phyloP scores from a whole-genome alignment of 2,329 filamentous ascomycete species.

The Xylaria sp. region DNA sequence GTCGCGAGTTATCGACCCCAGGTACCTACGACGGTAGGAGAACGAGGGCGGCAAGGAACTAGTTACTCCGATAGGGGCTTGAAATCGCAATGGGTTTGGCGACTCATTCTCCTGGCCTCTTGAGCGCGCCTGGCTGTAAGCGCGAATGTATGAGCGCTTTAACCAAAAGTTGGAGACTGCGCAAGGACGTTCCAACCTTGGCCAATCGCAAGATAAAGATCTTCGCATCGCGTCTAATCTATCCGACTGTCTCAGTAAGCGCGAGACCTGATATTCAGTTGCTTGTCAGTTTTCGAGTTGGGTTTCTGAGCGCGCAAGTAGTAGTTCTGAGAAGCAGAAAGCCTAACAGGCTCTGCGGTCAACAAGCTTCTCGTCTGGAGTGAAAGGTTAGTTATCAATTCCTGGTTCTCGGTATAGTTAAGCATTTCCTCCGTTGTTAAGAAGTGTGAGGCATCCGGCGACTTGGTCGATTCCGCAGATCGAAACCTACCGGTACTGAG shows the following conservation, averaged over 20 bases:
- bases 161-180: not conserved
- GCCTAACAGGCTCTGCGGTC: not conserved
- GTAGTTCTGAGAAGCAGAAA: not conserved
- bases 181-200: not conserved
- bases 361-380: not conserved
- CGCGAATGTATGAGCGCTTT: not conserved
- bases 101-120: not conserved
- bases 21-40: not conserved
- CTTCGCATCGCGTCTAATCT: not conserved
- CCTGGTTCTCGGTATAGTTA: not conserved
- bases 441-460: not conserved
- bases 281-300: not conserved
- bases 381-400: not conserved
- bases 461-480: not conserved
- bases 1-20: too few relatives aligned
- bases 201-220: not conserved
- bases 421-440: not conserved
- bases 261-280: not conserved
- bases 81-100: not conserved
- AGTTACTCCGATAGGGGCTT: not conserved
- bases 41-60: too few relatives aligned
- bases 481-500: not conserved
- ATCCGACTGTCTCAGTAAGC: not conserved
- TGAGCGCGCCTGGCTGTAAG: not conserved
- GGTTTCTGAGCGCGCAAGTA: not conserved